A percentile compares a stretch with the other conserved stretches of the same genome.
These are phyloP conservation scores for Penicillium carneum DNA, from an alignment of 2,329 filamentous ascomycete genomes.

Conservation along the genomic window DNA sequence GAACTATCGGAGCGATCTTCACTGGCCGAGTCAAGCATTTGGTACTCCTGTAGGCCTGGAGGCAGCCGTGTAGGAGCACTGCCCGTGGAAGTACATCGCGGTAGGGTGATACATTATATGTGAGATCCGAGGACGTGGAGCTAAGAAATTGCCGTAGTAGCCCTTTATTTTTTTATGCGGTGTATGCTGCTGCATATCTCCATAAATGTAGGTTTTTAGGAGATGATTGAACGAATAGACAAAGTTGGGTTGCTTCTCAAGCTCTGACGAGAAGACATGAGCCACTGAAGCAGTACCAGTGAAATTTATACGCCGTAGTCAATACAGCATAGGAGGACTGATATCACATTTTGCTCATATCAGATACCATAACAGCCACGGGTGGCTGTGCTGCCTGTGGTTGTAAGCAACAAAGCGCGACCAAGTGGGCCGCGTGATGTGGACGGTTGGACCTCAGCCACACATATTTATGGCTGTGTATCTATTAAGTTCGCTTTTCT, in stretches of 20 bases:
- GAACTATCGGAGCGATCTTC: slow-evolving; percentile 23
- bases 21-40: slow-evolving; percentile 21
- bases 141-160: neutral
- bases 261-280: neutral
- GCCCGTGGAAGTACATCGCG: slow-evolving; percentile 1
- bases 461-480: slow-evolving; percentile 16
- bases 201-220: neutral
- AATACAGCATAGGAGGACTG: neutral
- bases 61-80: slow-evolving; percentile 5
- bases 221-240: neutral
- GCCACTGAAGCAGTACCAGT: neutral
- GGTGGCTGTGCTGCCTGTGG: slow-evolving; percentile 11
- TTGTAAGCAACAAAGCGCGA: slow-evolving; percentile 3
- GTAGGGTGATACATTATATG: neutral
- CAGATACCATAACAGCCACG: slow-evolving; percentile 16
- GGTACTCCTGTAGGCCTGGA: neutral
- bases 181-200: neutral
- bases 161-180: neutral
- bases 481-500: neutral
- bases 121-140: neutral
- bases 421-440: slow-evolving; percentile 11
- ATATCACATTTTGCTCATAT: slow-evolving; percentile 7
- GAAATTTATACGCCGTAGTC: neutral
- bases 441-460: slow-evolving; percentile 9
- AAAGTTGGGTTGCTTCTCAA: neutral